These are phyloP conservation scores for Globisporangium emineosum DNA, from an alignment of 352 stramenopile species.

Conservation along the genomic window DNA sequence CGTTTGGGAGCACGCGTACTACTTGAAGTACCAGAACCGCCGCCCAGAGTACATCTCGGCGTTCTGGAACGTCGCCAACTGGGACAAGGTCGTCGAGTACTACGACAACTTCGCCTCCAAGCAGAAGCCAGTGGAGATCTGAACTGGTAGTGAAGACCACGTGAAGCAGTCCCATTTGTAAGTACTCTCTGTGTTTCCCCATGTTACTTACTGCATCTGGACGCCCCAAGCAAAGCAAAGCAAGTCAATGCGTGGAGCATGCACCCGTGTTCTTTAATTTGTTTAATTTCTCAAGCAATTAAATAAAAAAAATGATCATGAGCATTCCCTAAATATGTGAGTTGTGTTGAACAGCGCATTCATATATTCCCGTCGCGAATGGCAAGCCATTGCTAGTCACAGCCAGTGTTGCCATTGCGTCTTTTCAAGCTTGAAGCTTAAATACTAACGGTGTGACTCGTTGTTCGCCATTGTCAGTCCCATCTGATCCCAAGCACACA, in stretches of 20 bases:
- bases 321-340: background rate
- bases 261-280: background rate
- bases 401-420: background rate
- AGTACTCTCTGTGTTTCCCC: constrained; percentile 17
- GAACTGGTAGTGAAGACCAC: constrained; percentile 36
- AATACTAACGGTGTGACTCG: constrained; percentile 35
- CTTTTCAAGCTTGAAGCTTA: constrained; percentile 12
- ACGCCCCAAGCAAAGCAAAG: background rate
- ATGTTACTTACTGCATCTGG: background rate
- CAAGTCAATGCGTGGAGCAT: background rate
- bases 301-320: constrained; percentile 1
- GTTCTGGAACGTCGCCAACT: constrained; percentile 98
- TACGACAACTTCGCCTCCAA: constrained; percentile 89
- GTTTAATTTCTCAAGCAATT: constrained; percentile 14
- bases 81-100: constrained; percentile 91
- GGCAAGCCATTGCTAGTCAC: background rate
- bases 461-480: constrained; percentile 32
- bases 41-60: constrained; percentile 95
- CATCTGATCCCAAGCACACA: constrained; percentile 17
- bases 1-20: constrained; percentile 97
- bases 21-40: constrained; percentile 97
- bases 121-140: constrained; percentile 81
- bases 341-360: too few relatives aligned
- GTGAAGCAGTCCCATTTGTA: constrained; percentile 13
- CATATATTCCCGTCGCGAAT: too few relatives aligned